Conservation (phyloP, 2,329 filamentous ascomycete species). For the Diaporthe ampelina region DNA sequence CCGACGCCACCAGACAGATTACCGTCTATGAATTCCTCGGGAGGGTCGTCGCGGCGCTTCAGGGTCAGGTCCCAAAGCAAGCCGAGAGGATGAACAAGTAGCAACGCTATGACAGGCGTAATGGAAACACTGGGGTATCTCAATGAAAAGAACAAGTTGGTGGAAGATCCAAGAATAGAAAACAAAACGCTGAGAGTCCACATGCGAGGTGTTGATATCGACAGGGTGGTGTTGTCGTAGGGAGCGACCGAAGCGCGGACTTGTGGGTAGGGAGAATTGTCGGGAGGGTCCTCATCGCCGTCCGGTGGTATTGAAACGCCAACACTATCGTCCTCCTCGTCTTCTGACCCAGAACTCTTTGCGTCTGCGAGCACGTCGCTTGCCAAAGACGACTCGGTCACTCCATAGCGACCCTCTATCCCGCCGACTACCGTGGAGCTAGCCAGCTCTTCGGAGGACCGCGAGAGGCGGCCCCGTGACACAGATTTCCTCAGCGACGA, state of each 20-base stretch:
- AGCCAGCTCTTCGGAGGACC: constrained; percentile 64
- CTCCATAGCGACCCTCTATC: constrained; percentile 66
- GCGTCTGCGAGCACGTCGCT: constrained; percentile 60
- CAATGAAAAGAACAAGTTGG: constrained; percentile 90
- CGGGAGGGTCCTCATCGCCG: constrained; percentile 67
- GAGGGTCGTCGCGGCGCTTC: constrained; percentile 72
- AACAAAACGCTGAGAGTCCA: constrained; percentile 86
- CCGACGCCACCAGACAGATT: constrained; percentile 46
- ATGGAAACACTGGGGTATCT: constrained; percentile 93
- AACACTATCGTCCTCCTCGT: constrained; percentile 44
- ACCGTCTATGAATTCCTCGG: constrained; percentile 62
- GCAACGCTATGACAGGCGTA: constrained; percentile 87
- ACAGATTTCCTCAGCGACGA: constrained; percentile 37
- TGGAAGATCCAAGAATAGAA: constrained; percentile 84
- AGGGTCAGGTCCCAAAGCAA: constrained; percentile 82
- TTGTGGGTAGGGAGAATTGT: constrained; percentile 83
- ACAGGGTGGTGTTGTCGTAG: constrained; percentile 81
- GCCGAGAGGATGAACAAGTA: constrained; percentile 87
- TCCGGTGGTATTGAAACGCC: constrained; percentile 54
- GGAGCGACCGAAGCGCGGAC: constrained; percentile 85
- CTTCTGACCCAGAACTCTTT: constrained; percentile 54
- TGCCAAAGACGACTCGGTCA: constrained; percentile 63
- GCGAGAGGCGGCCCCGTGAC: constrained; percentile 25
- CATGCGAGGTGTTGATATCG: constrained; percentile 90
- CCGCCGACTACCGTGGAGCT: constrained; percentile 66